Conservation (phyloP, 495 filamentous ascomycete species). For the Penicillium atrosanguineum region DNA sequence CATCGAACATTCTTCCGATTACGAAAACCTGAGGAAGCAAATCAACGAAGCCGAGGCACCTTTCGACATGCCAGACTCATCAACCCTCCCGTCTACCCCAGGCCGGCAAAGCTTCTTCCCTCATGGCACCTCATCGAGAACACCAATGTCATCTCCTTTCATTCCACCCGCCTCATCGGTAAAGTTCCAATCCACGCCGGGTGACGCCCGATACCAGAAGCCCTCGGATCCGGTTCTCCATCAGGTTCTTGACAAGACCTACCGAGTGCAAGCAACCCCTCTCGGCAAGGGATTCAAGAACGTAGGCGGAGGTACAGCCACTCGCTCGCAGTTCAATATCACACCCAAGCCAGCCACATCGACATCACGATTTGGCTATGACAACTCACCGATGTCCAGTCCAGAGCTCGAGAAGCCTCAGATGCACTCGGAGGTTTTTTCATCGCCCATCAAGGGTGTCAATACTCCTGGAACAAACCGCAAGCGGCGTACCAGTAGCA, state of each 20-base stretch:
- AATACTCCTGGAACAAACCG: constrained; percentile 38
- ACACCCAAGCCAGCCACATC: constrained; percentile 32
- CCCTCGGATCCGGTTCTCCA: constrained; percentile 74
- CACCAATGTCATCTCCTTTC: constrained; percentile 48
- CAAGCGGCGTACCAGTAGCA: constrained; percentile 35
- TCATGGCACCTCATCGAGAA: constrained; percentile 28
- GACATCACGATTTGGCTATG: constrained; percentile 28
- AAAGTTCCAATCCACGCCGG: constrained; percentile 31
- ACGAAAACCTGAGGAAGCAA: constrained; percentile 29
- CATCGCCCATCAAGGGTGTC: constrained; percentile 56
- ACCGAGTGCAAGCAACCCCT: constrained; percentile 88
- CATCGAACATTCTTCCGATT: constrained; percentile 49
- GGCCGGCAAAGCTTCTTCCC: constrained; percentile 30
- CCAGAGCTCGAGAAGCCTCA: constrained; percentile 78
- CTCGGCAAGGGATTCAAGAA: constrained; percentile 50
- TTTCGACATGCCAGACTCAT: constrained; percentile 40
- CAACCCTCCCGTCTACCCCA: constrained; percentile 43
- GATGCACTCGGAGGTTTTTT: constrained; percentile 81
- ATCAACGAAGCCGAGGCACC: constrained; percentile 29
- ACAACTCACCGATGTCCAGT: constrained; percentile 67
- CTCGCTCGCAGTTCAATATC: constrained; percentile 36
- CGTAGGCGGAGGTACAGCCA: constrained; percentile 18
- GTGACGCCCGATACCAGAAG: constrained; percentile 34
- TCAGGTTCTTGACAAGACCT: constrained; percentile 87
- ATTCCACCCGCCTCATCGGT: constrained; percentile 45